Percentiles rank a stretch among this genome's conserved stretches.
Conservation (phyloP, 495 filamentous ascomycete genomes). For the Penicillium steckii region DNA sequence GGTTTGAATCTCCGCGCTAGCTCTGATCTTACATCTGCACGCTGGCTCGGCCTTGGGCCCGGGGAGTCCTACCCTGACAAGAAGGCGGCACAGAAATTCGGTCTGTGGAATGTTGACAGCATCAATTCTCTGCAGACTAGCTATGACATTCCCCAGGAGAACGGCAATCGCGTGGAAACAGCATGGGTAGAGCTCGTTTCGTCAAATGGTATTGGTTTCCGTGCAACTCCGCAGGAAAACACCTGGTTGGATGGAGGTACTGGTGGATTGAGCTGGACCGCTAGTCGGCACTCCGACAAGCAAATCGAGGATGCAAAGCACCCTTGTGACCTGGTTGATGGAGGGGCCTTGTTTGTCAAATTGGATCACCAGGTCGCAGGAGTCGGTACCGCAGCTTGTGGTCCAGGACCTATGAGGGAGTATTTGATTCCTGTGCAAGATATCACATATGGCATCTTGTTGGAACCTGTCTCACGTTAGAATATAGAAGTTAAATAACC, state of each 20-base stretch:
- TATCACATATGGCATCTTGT: neutral
- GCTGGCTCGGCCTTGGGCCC: slow-evolving; percentile 63
- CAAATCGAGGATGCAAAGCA: slow-evolving; percentile 58
- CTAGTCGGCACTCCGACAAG: slow-evolving; percentile 48
- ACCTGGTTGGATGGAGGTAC: neutral
- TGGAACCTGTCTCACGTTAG: neutral
- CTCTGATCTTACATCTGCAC: slow-evolving; percentile 33
- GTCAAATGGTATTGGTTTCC: slow-evolving; percentile 37
- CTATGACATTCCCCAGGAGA: slow-evolving; percentile 66
- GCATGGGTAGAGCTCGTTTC: slow-evolving; percentile 51
- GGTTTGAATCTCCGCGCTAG: slow-evolving; percentile 51
- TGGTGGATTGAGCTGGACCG: slow-evolving; percentile 47
- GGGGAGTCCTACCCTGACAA: slow-evolving; percentile 64
- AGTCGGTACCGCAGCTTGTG: slow-evolving; percentile 59
- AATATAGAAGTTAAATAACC: neutral
- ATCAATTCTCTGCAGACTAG: slow-evolving; percentile 49
- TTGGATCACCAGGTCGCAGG: slow-evolving; percentile 57
- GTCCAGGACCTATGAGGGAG: slow-evolving; percentile 55
- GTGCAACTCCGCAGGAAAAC: slow-evolving; percentile 9
- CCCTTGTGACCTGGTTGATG: slow-evolving; percentile 57
- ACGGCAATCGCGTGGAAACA: slow-evolving; percentile 59
- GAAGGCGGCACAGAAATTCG: slow-evolving; percentile 52
- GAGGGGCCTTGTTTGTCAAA: slow-evolving; percentile 53
- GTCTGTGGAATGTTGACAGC: slow-evolving; percentile 39
- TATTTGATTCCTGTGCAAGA: slow-evolving; percentile 30